Conservation (phyloP, 1,284 basidiomycete species). For the Ganoderma leucocontextum region DNA sequence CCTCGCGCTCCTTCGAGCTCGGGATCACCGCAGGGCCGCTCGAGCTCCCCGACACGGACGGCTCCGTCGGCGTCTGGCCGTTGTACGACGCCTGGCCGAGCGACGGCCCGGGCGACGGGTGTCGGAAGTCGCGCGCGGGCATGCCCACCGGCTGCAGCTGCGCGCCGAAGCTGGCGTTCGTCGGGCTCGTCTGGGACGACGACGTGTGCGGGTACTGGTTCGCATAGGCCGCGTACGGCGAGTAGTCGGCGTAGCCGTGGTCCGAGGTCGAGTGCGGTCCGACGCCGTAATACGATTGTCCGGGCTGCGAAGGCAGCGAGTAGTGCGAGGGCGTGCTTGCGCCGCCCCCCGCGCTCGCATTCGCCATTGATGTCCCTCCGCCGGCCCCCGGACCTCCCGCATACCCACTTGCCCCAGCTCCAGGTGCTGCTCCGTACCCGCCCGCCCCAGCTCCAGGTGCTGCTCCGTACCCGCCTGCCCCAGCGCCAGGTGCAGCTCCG, state of each 20-base stretch:
- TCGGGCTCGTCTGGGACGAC: constrained; percentile 24
- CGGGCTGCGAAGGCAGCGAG: constrained; percentile 34
- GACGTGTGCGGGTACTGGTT: constrained; percentile 29
- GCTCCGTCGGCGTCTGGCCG: constrained; percentile 17
- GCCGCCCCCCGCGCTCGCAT: constrained; percentile 13
- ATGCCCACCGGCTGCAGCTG: constrained; percentile 7
- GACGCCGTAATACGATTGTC: constrained; percentile 27
- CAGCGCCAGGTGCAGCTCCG: neutral
- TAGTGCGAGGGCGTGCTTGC: constrained; percentile 29
- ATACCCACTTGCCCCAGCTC: neutral
- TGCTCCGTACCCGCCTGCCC: no score
- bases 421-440: no score
- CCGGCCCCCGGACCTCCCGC: neutral
- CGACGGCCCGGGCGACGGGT: constrained; percentile 41
- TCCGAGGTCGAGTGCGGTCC: constrained; percentile 27
- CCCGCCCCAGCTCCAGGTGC: no score
- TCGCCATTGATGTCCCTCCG: constrained; percentile 5
- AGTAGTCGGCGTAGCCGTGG: constrained; percentile 37
- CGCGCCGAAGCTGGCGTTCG: constrained; percentile 23
- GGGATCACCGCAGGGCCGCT: constrained; percentile 33
- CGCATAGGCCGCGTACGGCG: constrained; percentile 37
- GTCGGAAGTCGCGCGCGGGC: constrained; percentile 36
- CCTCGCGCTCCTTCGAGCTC: constrained; percentile 46
- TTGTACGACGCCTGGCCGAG: constrained; percentile 29
- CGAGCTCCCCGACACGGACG: constrained; percentile 27